These are phyloP conservation scores for Corylus americana DNA, from an alignment of 306 rosid genomes.

Conservation along the genomic window DNA sequence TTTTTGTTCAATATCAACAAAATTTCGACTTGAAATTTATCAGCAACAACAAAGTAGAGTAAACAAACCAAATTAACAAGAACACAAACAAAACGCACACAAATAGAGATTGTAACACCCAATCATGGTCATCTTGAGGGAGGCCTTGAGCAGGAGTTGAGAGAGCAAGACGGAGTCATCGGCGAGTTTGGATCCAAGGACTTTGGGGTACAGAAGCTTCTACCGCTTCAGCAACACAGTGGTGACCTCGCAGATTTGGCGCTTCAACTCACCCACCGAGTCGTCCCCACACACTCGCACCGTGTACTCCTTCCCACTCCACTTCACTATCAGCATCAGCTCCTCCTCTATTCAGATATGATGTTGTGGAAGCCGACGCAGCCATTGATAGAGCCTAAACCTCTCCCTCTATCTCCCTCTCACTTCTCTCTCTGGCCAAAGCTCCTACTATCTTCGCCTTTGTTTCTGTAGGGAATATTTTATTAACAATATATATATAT, in stretches of 20 bases:
- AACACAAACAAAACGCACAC: not conserved
- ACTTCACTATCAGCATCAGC: constrained; percentile 69
- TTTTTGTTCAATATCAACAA: not conserved
- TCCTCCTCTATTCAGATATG: constrained; percentile 56
- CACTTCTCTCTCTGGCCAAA: not conserved
- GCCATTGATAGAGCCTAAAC: constrained; percentile 30
- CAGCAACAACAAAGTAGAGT: not conserved
- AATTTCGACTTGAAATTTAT: not conserved
- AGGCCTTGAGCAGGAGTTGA: constrained; percentile 63
- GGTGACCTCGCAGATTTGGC: constrained; percentile 87
- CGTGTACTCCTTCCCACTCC: constrained; percentile 93
- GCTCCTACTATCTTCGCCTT: not conserved
- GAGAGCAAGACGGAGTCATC: constrained; percentile 81
- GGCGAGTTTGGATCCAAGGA: constrained; percentile 69
- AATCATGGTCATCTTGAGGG: constrained; percentile 89
- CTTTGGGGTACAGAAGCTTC: constrained; percentile 86
- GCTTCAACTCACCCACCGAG: constrained; percentile 75
- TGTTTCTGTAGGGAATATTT: too few species aligned
- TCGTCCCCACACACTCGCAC: constrained; percentile 86
- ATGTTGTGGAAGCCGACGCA: constrained; percentile 31
- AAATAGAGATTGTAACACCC: constrained; percentile 40
- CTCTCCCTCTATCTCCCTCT: not conserved
- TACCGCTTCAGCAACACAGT: constrained; percentile 84
- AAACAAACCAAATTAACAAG: not conserved
- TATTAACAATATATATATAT: too few species aligned